Base-by-base conservation (phyloP, 257 asterid genomes). In the Capsicum pubescens region DNA sequence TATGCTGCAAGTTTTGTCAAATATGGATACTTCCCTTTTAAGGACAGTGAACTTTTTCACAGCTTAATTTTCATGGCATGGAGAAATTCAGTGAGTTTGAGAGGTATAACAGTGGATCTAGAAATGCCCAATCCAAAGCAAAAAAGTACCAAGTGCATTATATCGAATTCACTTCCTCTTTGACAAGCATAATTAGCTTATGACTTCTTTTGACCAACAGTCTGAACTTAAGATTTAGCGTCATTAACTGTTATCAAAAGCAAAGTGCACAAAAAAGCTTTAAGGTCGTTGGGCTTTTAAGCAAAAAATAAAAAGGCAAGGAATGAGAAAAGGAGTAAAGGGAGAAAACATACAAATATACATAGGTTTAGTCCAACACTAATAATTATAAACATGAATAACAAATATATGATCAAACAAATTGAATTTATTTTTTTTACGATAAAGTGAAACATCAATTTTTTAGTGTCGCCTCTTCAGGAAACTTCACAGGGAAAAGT, bases 111-210 rank as follows among this genome's bases (percentile, higher is more conserved):
- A 6, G 60, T 48, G 80, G 44, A 74, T 19, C 60, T 6, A 74
- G 12, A 74, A 74, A 19, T 74, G 11, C 60, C 80, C 80, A 74
- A 74, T 50, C 57, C 17, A 74, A 48, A 74, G 60, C 19, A 19
- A 50, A 19, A 35, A 74, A 12, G 12, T 48, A 74, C 44, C 17
- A 74, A 74, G 36, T 14, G 60, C 80, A 50, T 8, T 50, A 19
- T 50, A 74, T 74, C 11, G 0, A 50, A 48, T 74, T 50, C 36
- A 19, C 44, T 50, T 74, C 35, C 55, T 58, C 59, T 48, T 50
- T 50, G 80, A 74, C 57, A 32, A 19, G 36, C 21, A 72, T 48
- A 50, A 60, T 74, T 48, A 21, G 60, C 19, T 21, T 19, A 48
- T 48, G 19, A 74, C 19, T 50, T 72, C 80, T 32, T 19, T 74